Evolutionary conservation across 768 basidiomycete genomes (phyloP).

Genomic region (Collybia nuda): DNA sequence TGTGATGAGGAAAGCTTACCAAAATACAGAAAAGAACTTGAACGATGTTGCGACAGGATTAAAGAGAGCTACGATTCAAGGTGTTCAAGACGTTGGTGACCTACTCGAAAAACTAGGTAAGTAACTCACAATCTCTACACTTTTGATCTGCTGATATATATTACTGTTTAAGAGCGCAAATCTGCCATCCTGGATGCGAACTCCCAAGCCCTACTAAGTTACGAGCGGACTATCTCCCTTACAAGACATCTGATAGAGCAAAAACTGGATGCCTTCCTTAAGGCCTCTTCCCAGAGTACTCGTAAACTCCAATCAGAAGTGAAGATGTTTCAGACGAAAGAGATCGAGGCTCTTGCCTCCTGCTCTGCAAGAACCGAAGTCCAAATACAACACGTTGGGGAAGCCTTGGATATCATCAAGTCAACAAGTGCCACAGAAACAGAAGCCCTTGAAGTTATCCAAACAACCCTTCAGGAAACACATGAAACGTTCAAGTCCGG

Average conservation of each 20-base stretch:
- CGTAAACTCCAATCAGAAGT: conserved; percentile 55
- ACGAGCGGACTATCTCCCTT: conserved; percentile 57
- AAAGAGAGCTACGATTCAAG: conserved; percentile 65
- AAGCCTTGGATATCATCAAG: conserved; percentile 52
- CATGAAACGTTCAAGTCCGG: conserved; percentile 52
- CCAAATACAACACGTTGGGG: conserved; percentile 55
- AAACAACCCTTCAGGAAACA: conserved; percentile 48
- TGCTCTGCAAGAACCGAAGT: conserved; percentile 56
- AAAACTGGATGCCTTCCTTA: conserved; percentile 63
- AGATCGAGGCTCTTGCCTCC: conserved; percentile 50
- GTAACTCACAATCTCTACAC: conserved; percentile 15
- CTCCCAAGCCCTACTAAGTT: conserved; percentile 57
- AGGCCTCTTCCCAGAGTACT: conserved; percentile 52
- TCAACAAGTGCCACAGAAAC: conserved; percentile 54
- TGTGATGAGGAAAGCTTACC: conserved; percentile 74
- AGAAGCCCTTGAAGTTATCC: conserved; percentile 49
- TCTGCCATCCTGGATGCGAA: conserved; percentile 62
- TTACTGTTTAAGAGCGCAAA: conserved; percentile 63
- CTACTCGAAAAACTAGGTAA: conserved; percentile 85
- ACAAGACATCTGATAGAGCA: conserved; percentile 53
- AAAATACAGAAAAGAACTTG: conserved; percentile 67
- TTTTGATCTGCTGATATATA: conserved; percentile 9
- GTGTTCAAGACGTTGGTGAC: conserved; percentile 64
- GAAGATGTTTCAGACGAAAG: conserved; percentile 53
- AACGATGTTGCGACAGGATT: conserved; percentile 73